Percentiles rank a stretch among this genome's conserved stretches.
phyloP scores from a whole-genome alignment of 2,329 filamentous ascomycete species.

The Paracamarosporium sp. region DNA sequence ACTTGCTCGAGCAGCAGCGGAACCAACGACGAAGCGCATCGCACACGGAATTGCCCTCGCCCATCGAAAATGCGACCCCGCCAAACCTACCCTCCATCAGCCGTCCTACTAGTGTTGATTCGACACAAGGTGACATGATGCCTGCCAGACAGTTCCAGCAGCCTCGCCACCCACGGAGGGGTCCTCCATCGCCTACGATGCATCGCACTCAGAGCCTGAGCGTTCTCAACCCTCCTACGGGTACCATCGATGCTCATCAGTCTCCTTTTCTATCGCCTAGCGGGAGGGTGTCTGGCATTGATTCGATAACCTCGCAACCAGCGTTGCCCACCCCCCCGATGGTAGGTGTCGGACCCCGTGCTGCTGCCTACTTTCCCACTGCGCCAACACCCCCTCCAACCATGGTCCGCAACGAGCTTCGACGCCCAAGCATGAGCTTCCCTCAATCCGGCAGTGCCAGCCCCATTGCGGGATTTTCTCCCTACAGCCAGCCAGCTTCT shows the following conservation, averaged over 20 bases:
- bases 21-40: constrained; percentile 50
- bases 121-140: constrained; percentile 31
- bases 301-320: constrained; percentile 53
- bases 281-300: constrained; percentile 51
- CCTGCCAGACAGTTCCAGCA: constrained; percentile 33
- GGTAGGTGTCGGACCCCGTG: constrained; percentile 43
- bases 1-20: constrained; percentile 38
- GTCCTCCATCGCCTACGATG: constrained; percentile 62
- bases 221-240: constrained; percentile 50
- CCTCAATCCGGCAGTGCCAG: constrained; percentile 51
- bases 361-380: constrained; percentile 41
- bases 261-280: constrained; percentile 55
- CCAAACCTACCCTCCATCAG: constrained; percentile 43
- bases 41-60: constrained; percentile 52
- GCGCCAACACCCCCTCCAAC: constrained; percentile 42
- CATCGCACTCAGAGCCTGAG: constrained; percentile 60
- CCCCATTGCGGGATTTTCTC: constrained; percentile 55
- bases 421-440: constrained; percentile 44
- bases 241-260: constrained; percentile 57
- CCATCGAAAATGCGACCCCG: constrained; percentile 44
- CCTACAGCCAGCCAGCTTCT: constrained; percentile 42
- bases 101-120: constrained; percentile 43
- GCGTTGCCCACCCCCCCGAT: constrained; percentile 56
- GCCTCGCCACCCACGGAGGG: constrained; percentile 48
- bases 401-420: constrained; percentile 30